Evolutionary conservation across 148 eudicot genomes (phyloP), one percentile per base, ranked within the genome.

Genomic region (Tetragonia tetragonoides): DNA sequence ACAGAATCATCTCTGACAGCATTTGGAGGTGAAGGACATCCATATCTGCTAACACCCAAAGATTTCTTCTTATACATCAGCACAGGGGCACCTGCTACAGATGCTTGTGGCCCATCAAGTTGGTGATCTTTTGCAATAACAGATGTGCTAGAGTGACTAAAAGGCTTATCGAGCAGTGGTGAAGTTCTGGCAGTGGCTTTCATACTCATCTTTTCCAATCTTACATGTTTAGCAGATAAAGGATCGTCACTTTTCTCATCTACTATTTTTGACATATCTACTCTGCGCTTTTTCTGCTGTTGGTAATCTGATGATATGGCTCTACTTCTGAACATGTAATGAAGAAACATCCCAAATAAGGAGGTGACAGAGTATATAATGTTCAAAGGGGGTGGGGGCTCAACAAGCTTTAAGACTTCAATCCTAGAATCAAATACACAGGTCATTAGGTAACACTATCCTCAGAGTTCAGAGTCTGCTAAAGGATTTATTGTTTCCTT

Each of bases 1-100:
- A 60, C 47, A 68, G 62, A 51, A 68, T 53, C 51, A 68, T 15
- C 38, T 21, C 38, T 57, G 7, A 69, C 6, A 37, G 71, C 37
- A 46, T 72, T 66, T 53, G 44, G 38, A 56, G 77, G 69, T n/a
- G 80, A 59, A 68, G 74, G 49, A 57, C 39, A 59, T 5, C 28
- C 54, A 46, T 17, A 65, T 75, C 28, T 75, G 70, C 77, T 60
- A 53, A 3, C 17, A 49, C 41, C 2, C 16, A 41, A 54, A 53
- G 47, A 44, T 44, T 44, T 77, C 47, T 21, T 77, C 24, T 76
- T 66, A 41, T 72, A 77, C 62, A 40, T 74, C 82, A 67, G 57
- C 60, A 80, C 51, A 44, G 82, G 78, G 56, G 71, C 74, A 74
- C 67, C 69, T 68, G 66, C 59, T 17, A 15, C 53, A 75, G 10